Evolutionary conservation across 495 filamentous ascomycete species (phyloP), one percentile per base, ranked within the genome.

Genomic region (Hyaloscypha variabilis): DNA sequence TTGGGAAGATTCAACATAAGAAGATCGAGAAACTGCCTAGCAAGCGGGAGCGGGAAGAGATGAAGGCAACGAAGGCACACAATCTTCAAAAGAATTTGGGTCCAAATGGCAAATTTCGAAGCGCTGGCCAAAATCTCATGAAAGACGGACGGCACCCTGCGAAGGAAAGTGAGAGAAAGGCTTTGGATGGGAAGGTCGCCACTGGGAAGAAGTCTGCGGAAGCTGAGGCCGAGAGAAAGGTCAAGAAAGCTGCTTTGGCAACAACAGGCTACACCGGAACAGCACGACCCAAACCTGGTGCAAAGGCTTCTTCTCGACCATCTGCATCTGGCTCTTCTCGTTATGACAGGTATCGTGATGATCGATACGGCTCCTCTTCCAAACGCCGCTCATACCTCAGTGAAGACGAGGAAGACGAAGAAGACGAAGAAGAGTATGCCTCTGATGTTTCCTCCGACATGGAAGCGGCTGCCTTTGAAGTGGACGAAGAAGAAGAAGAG

Each of bases 381-480:
- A 46, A 68, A 70, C 39, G 77, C 71, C 54, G 73, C 72, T 30
- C 69, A 62, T 63, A 75, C 67, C 67, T 68, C 65, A 66, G 73
- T 28, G 62, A 66, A 49, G 75, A 77, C 30, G 76, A 81, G 53
- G 75, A 76, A 61, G 77, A 78, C 17, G 81, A 85, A 2, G 80
- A 86, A 8, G 85, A 87, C 52, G 83, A 83, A 30, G 83, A 87
- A 8, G 83, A 85, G 57, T 79, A 82, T 39, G 80, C 77, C 31
- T 83, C 79, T 1, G 83, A 82, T 31, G 77, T 55, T 8, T 82
- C 79, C 21, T 85, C 83, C 6, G 86, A 88, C 67, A 88, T 88
- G 86, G 86, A 88, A 71, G 86, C 86, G 6, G 85, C 83, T 2
- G 59, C 83, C 13, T 79, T 80, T 21, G 86, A 88, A 58, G 83